Evolutionary conservation across 495 filamentous ascomycete species (phyloP), one percentile per base, ranked within the genome.

Genomic region (Polyplosphaeria fusca): DNA sequence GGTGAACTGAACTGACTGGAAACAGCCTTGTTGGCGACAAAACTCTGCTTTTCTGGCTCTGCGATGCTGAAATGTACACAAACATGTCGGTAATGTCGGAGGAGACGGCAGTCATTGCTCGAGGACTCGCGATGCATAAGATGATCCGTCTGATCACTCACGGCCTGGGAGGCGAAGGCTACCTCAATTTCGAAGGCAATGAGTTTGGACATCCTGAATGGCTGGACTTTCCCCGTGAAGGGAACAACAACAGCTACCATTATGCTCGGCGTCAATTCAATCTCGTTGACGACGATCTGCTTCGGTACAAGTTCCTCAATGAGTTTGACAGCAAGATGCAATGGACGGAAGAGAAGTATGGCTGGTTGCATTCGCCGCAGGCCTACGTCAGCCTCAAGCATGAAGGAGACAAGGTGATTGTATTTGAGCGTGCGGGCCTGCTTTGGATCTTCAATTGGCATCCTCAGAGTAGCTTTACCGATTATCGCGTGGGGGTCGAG

Each of bases 191-290:
- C 66, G 90, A 95, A 72, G 93, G 92, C 57, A 98, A 98, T 72
- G 93, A 98, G 71, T 98, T 98, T 71, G 93, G 93, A 1, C 93
- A 98, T 71, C 93, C 93, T 0, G 93, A 98, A 76, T 98, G 93
- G 93, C 89, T 98, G 51, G 93, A 98, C 70, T 98, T 98, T 73
- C 93, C 93, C 11, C 86, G 93, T 26, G 91, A 80, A 57, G 93
- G 94, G 42, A 98, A 98, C 78, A 74, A 86, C 66, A 96, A 97
- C 71, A 91, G 86, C 58, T 98, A 88, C 82, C 93, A 91, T 84
- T 98, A 97, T 71, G 93, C 93, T 1, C 85, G 93, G 2, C 87
- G 93, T 43, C 93, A 96, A 72, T 86, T 95, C 58, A 96, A 98
- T 71, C 81, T 98, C 4, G 85, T 89, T 0, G 89, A 95, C 50